Base-by-base conservation (phyloP, 2,329 filamentous ascomycete genomes). In the Fusarium heterosporum region DNA sequence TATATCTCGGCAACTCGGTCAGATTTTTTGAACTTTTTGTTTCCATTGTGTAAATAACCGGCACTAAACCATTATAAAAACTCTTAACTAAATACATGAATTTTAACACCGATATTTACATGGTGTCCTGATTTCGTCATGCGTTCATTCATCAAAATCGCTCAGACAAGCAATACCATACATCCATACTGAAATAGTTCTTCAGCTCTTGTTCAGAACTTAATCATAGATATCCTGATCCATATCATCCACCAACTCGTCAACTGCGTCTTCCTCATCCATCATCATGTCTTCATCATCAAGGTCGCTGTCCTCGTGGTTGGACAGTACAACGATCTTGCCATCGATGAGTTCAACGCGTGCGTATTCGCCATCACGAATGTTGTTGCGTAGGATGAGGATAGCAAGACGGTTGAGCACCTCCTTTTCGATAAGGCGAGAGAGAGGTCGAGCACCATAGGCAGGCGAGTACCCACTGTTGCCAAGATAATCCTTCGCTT, bases 391-490 rank as follows among this genome's bases (percentile, higher is more conserved):
- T 25, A 99, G 85, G 66, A 99, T 96, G 66, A 98, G 86, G 39
- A 99, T 92, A 3, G 96, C 96, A 66, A 99, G 83, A 48, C 90
- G 89, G 80, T 99, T 99, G 73, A 99, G 88, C 4, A 99, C 93
- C 79, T 99, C 96, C 81, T 96, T 96, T 83, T 99, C 96, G 72
- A 99, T 97, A 61, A 99, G 87, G 52, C 96, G 87, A 17, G 90
- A 89, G 22, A 99, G 82, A 34, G 96, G 96, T 58, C 96, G 87
- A 39, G 96, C 96, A 78, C 96, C 96, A 74, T 99, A 99, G 1
- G 93, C 93, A 1, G 96, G 96, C 14, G 93, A 97, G 82, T 99
- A 99, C 11, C 96, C 96, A 1, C 94, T 92, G 39, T 87, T 88
- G 72, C 93, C 96, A 10, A 99, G 87, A 78, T 97, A 98, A 76